Base-by-base conservation (phyloP, 805 yeast genomes). In the Lipomyces sp. region DNA sequence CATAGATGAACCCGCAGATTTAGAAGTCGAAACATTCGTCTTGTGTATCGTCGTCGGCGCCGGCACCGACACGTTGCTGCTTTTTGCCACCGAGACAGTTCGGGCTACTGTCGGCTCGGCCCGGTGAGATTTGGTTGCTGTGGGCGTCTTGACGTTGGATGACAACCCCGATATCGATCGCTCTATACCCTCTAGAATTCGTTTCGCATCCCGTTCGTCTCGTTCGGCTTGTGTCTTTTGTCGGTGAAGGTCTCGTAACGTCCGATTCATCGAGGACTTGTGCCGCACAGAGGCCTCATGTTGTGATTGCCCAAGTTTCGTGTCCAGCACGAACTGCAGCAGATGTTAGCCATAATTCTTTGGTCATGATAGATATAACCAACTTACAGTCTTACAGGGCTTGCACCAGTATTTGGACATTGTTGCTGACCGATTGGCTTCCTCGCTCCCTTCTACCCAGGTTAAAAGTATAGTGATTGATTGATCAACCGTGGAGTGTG, bases 351-450 rank as follows among this genome's bases (percentile, higher is more conserved):
- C 8, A 11, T 1, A 37, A 45, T 50, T 11, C 24, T 2, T 50
- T 32, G 3, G 51, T 57, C 32, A 35, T 32, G 30, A 8, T 2
- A 24, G 13, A 7, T 24, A 39, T 18, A 42, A 63, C 13, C 32
- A 62, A 62, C 73, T 56, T 56, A 70, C 73, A 4, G 67, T 64
- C 53, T 68, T 67, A 59, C 74, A 72, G 5, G 70, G 71, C 39
- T 69, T 63, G 34, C 74, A 72, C 74, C 74, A 72, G 59, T 69
- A 71, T 51, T 69, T 67, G 2, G 71, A 62, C 73, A 71, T 71
- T 24, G 3, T 37, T 11, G 29, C 15, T 24, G 24, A 24, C 24
- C 24, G 24, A 30, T 51, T 8, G 6, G n/a, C 54, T 24, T 29
- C 24, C 24, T 24, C 24, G 24, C 24, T 24, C 24, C 24, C 24